A percentile compares a stretch with the other conserved stretches of the same genome.
phyloP scores from a whole-genome alignment of 129 eudicot species.

The sunflower (Helianthus annuus) region HanXRQr2.0-SUNRISE NC_035446.2:152421003-152421502 shows the following conservation, averaged over 20 bases:
- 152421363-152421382: constrained; percentile 81
- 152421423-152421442: constrained; percentile 68
- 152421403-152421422: constrained; percentile 76
- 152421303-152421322: constrained; percentile 62
- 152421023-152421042: constrained; percentile 19
- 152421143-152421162: constrained; percentile 24
- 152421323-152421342: constrained; percentile 67
- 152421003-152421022: constrained; percentile 10
- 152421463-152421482: neutral
- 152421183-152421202: constrained; percentile 28
- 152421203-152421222: neutral
- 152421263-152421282: constrained; percentile 19
- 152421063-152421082: constrained; percentile 28
- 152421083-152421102: constrained; percentile 28
- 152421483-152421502: neutral
- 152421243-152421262: neutral
- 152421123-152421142: constrained; percentile 24
- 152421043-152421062: constrained; percentile 16
- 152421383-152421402: constrained; percentile 94
- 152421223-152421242: neutral
- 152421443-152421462: neutral
- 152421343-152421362: constrained; percentile 69
- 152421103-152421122: constrained; percentile 10
- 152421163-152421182: constrained; percentile 10
- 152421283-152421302: constrained; percentile 90